Percentiles rank a stretch among this genome's conserved stretches.
These are phyloP conservation scores for Candolleomyces eurysporus DNA, from an alignment of 768 basidiomycete species.

Conservation along the genomic window DNA sequence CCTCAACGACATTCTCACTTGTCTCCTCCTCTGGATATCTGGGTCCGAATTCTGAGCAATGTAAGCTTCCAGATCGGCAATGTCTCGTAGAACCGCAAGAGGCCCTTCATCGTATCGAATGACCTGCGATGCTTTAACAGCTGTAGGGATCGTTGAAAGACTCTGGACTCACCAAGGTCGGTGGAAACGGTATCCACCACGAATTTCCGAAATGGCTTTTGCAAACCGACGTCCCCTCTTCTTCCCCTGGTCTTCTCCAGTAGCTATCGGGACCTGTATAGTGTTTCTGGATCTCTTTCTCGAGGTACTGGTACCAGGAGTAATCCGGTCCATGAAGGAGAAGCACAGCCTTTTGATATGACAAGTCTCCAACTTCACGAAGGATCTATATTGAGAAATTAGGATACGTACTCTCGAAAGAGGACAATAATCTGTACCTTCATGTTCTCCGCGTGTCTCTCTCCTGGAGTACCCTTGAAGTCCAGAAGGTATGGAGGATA, in stretches of 20 bases:
- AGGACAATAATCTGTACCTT: conserved; percentile 44
- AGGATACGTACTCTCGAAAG: background rate
- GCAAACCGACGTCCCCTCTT: conserved; percentile 19
- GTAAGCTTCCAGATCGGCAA: conserved; percentile 54
- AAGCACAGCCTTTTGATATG: conserved; percentile 53
- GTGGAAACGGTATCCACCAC: conserved; percentile 81
- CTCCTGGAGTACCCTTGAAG: conserved; percentile 62
- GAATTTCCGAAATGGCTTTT: conserved; percentile 68
- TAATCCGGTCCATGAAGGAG: conserved; percentile 47
- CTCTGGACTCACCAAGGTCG: conserved; percentile 49
- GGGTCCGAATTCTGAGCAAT: conserved; percentile 57
- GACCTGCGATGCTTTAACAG: conserved; percentile 37
- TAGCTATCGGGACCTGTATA: conserved; percentile 73
- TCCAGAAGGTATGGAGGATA: conserved; percentile 70
- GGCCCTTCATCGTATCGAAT: conserved; percentile 68
- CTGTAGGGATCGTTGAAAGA: background rate
- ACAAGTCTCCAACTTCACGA: conserved; percentile 59
- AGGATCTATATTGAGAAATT: conserved; percentile 49
- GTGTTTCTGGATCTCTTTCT: conserved; percentile 51
- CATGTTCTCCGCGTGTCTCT: conserved; percentile 75
- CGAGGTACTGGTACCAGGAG: conserved; percentile 44
- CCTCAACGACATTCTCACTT: conserved; percentile 61
- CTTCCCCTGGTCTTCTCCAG: conserved; percentile 44
- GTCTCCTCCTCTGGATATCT: conserved; percentile 47
- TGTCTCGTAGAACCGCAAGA: conserved; percentile 42